Evolutionary conservation across 108 stramenopile species (phyloP).

Genomic region (Cyclostephanos tholiformis): DNA sequence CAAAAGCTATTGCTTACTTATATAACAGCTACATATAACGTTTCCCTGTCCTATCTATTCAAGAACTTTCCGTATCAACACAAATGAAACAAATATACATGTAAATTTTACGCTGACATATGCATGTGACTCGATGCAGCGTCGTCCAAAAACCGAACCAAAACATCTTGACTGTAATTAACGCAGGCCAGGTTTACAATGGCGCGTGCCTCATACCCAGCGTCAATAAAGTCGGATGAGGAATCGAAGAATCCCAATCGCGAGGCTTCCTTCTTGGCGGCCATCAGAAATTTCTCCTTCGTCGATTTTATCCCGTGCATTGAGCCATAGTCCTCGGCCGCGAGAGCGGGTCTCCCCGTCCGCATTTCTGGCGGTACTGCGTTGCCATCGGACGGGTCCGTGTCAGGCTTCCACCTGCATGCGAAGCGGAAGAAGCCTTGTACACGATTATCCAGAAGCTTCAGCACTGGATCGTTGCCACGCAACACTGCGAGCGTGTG

Average conservation of each 20-base stretch:
- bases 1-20: too few relatives aligned
- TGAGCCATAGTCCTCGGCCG: background rate
- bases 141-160: constrained; percentile 27
- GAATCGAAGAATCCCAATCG: constrained; percentile 41
- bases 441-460: constrained; percentile 61
- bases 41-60: background rate
- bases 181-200: constrained; percentile 31
- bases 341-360: constrained; percentile 27
- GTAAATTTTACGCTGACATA: background rate
- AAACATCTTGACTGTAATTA: constrained; percentile 36
- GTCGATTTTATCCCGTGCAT: constrained; percentile 21
- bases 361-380: constrained; percentile 28
- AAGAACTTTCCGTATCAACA: background rate
- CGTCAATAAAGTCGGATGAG: constrained; percentile 28
- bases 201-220: constrained; percentile 22
- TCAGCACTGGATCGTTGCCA: constrained; percentile 58
- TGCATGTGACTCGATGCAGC: background rate
- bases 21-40: too few relatives aligned
- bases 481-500: constrained; percentile 41
- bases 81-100: background rate
- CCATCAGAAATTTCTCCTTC: constrained; percentile 26
- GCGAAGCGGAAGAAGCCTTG: constrained; percentile 43
- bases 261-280: constrained; percentile 39
- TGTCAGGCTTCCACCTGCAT: constrained; percentile 32
- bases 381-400: background rate